Base-by-base conservation (phyloP, 208 protist species). In the Trypanosoma grayi region DNA sequence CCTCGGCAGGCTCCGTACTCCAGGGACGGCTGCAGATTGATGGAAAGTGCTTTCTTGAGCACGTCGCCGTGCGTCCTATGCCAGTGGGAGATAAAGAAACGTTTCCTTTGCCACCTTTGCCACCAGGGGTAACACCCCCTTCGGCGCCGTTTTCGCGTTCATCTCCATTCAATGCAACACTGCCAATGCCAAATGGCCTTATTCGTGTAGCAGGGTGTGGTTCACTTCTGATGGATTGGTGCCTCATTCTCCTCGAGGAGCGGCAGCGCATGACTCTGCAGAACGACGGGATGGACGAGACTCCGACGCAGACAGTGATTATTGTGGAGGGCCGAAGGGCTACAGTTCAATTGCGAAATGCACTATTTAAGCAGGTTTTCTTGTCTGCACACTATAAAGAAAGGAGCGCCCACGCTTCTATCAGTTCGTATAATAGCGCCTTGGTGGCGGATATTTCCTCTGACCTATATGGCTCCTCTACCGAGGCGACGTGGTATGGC, bases 1-100 rank as follows among this genome's bases (percentile, higher is more conserved):
- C 16, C 5, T 3, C 45, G 8, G 41, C 13, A 48, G 8, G 16
- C n/a, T 16, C 9, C 34, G 7, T 59, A 28, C 33, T 68, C 0
- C 53, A 70, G 37, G 55, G 63, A 50, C 22, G 22, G 50, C 22
- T 66, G 27, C 40, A 41, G 44, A 60, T 74, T 50, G 52, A 58
- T 39, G 58, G 68, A 30, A 54, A 67, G 13, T 68, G 68, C 55
- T 37, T 41, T 59, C 36, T 66, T 4, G 61, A 69, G n/a, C n/a
- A 44, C 24, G 55, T 69, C 57, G 30, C 70, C 54, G 34, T 67
- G 20, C 13, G 51, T n/a, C 55, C 57, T 34, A 50, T 27, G 1
- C 9, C 34, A 28, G 36, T 16, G 2, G n/a, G 14, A 44, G 24
- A 59, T 1, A 31, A 18, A 4, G 39, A 41, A 22, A 20, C 41